Evolutionary conservation across 352 stramenopile species (phyloP).

Genomic region (Blastocystis sp.): DNA sequence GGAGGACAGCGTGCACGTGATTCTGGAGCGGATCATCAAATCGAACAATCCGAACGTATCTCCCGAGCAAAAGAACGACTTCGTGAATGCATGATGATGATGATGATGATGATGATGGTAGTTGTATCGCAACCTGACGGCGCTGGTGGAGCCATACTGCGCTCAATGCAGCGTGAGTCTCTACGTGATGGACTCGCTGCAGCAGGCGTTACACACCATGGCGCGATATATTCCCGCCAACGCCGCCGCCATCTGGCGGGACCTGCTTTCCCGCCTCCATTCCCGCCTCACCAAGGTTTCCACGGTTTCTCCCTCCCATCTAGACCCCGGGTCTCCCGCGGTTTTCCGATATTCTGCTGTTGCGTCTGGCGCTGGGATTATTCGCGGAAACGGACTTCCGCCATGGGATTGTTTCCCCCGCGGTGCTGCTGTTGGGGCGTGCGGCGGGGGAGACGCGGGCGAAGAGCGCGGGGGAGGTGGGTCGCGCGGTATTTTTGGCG

Average conservation of each 20-base stretch:
- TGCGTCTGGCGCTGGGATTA: background rate
- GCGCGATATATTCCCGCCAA: background rate
- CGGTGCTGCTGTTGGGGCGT: background rate
- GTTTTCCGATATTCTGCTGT: conserved; percentile 16
- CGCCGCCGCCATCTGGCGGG: background rate
- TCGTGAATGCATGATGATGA: conserved; percentile 28
- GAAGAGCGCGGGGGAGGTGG: background rate
- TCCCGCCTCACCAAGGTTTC: background rate
- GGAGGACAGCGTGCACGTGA: conserved; percentile 26
- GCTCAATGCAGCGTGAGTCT: background rate
- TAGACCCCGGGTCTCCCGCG: conserved; percentile 8
- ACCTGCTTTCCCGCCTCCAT: background rate
- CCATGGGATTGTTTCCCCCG: conserved; percentile 14
- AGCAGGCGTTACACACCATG: background rate
- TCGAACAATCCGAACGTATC: conserved; percentile 42
- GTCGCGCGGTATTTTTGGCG: background rate
- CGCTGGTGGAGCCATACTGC: background rate
- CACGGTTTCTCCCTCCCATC: background rate
- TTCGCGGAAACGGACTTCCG: conserved; percentile 27
- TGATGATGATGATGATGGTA: background rate
- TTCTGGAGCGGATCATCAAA: conserved; percentile 26
- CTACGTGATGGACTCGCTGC: conserved; percentile 42
- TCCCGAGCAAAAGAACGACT: conserved; percentile 11
- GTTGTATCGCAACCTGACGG: conserved; percentile 40
- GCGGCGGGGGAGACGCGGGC: background rate